Evolutionary conservation across 1,284 basidiomycete genomes (phyloP), one percentile per base, ranked within the genome.

Genomic region (Puccinia horiana): DNA sequence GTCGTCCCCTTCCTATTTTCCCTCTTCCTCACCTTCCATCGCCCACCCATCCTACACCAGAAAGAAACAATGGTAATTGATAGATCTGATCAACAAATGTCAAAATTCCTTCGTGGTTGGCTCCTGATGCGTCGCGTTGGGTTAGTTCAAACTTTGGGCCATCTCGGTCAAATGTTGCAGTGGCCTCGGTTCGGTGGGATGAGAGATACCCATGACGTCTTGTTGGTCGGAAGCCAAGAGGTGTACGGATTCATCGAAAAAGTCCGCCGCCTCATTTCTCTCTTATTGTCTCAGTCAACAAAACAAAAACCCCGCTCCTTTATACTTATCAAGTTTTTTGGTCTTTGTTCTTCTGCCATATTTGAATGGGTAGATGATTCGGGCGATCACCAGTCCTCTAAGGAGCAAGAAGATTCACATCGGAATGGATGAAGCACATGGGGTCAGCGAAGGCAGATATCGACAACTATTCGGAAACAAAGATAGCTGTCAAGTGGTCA

Each of bases 141-240:
- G 8, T 20, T 58, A 81, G 69, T 88, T 35, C 87, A 88, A 83
- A 88, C 87, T 0, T 83, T 88, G 14, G 87, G 87, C 1, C 87
- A 88, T 82, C 83, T 88, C 16, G 87, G 87, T 0, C 87, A 88
- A 83, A 87, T 88, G 85, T 85, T 88, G 1, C 87, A 88, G 74
- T 88, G 87, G 87, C 87, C 87, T 0, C 83, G 85, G 23, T 88
- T 85, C 80, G 84, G 86, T 1, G 84, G 83, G 14, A 76, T 88
- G 58, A 82, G 86, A 14, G 87, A 88, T 81, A 88, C 87, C 0
- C 84, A 86, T 0, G 87, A 88, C 32, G 87, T 88, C 5, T 82
- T 88, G 44, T 83, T 88, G 14, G 85, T 86, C 4, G 87, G 87
- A 63, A 84, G 83, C 49, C 83, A 79, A 11, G 86, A 87, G 78